Percentiles rank a stretch among this genome's conserved stretches.
Conservation (phyloP, 768 basidiomycete species). For the Leccinum longicurvipes region DNA sequence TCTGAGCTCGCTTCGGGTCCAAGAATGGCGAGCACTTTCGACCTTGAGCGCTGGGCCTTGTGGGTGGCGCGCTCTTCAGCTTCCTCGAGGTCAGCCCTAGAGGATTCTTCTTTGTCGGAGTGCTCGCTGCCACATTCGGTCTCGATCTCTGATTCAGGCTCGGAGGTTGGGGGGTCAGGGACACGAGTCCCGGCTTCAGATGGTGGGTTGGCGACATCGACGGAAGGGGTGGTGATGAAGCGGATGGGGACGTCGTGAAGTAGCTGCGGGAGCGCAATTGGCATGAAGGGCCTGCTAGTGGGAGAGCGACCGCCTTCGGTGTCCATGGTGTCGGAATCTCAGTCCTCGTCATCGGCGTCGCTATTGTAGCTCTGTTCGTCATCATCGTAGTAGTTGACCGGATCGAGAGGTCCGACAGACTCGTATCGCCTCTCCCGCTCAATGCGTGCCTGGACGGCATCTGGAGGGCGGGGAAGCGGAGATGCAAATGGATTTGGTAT, state of each 20-base stretch:
- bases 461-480: too few species aligned
- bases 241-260: constrained; percentile 1
- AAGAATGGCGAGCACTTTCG: constrained; percentile 4
- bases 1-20: constrained; percentile 1
- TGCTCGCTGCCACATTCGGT: not conserved
- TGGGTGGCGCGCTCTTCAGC: constrained; percentile 3
- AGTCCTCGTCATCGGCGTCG: not conserved
- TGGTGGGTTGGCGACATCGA: not conserved
- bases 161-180: not conserved
- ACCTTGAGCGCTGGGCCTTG: constrained; percentile 8
- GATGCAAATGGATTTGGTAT: too few species aligned
- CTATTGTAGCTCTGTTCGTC: not conserved
- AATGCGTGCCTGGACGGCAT: too few species aligned
- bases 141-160: not conserved
- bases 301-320: not conserved
- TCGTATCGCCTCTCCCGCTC: too few species aligned
- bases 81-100: not conserved
- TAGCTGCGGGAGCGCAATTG: constrained; percentile 6
- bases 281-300: not conserved
- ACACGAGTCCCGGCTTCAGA: not conserved
- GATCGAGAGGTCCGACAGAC: too few species aligned
- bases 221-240: not conserved
- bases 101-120: not conserved
- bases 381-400: too few species aligned
- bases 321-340: not conserved